Conservation (phyloP, 129 eudicot genomes). For the Flaveria bidentis region DNA sequence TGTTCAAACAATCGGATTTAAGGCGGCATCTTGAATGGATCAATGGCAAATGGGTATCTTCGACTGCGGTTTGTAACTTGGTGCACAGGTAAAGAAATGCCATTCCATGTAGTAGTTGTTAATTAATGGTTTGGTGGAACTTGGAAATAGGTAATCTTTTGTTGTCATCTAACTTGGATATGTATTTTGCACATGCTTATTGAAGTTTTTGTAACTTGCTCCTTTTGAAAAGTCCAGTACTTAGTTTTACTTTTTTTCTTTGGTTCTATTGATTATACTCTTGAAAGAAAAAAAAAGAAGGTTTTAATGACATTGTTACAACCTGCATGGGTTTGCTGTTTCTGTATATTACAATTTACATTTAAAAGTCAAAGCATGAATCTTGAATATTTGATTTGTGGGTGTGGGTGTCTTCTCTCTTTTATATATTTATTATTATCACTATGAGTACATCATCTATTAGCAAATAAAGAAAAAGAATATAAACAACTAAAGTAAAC, state of each 20-base stretch:
- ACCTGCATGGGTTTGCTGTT: too few relatives aligned
- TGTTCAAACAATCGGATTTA: constrained; percentile 50
- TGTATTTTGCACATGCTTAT: constrained; percentile 14
- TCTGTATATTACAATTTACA: too few relatives aligned
- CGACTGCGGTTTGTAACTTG: constrained; percentile 47
- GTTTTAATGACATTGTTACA: too few relatives aligned
- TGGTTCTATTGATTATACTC: not conserved
- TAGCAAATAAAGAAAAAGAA: too few relatives aligned
- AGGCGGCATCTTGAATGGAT: constrained; percentile 87
- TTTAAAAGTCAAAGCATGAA: too few relatives aligned
- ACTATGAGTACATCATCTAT: too few relatives aligned
- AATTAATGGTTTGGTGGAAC: constrained; percentile 11
- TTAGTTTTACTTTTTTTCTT: not conserved
- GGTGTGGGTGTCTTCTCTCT: too few relatives aligned
- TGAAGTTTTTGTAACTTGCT: not conserved
- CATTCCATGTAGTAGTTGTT: not conserved
- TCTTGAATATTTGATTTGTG: too few relatives aligned
- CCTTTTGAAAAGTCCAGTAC: constrained; percentile 14
- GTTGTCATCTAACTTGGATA: not conserved
- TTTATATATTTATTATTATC: too few relatives aligned
- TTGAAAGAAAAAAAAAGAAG: not conserved
- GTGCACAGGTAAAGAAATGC: constrained; percentile 11
- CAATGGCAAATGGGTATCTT: constrained; percentile 71
- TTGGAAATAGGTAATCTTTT: constrained; percentile 21
- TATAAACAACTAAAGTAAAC: too few relatives aligned